Evolutionary conservation across 75 land plant genomes (phyloP).

Genomic region (Adiantum capillusveneris): DNA sequence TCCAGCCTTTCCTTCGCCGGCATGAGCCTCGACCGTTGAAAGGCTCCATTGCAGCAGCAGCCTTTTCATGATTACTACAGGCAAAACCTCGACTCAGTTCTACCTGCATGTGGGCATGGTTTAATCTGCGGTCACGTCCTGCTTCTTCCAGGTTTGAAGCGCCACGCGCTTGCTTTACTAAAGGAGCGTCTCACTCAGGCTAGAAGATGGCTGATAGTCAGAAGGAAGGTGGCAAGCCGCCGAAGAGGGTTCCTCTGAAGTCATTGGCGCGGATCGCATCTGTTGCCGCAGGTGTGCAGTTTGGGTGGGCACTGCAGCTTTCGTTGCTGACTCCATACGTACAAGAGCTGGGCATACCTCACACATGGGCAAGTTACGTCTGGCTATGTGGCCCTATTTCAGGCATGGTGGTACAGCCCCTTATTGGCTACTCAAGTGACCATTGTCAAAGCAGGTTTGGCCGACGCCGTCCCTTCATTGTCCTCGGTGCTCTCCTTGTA

Average conservation of each 20-base stretch:
- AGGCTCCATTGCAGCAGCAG: too few species aligned
- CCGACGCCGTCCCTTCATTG: constrained; percentile 75
- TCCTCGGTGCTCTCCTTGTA: constrained; percentile 46
- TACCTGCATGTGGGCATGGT: too few species aligned
- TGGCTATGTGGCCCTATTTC: constrained; percentile 98
- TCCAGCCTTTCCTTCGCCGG: too few species aligned
- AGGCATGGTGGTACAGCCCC: constrained; percentile 84
- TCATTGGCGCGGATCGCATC: constrained; percentile 49
- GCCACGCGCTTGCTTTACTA: too few species aligned
- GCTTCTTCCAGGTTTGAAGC: too few species aligned
- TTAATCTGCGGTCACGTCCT: too few species aligned
- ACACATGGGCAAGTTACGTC: constrained; percentile 79
- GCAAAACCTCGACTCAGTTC: too few species aligned
- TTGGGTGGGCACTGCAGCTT: constrained; percentile 98
- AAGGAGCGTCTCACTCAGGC: too few species aligned
- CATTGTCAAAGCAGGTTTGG: constrained; percentile 59
- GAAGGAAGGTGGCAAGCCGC: too few species aligned
- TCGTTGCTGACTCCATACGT: constrained; percentile 91
- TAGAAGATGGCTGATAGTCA: too few species aligned
- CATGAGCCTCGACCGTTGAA: too few species aligned
- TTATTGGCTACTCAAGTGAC: constrained; percentile 77
- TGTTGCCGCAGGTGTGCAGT: constrained; percentile 86
- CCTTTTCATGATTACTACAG: too few species aligned
- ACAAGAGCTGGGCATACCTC: constrained; percentile 91
- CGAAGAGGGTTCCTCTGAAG: constrained; percentile 21